These are phyloP conservation scores for Sporothrix pallida DNA, from an alignment of 2,329 filamentous ascomycete species.

Conservation along the genomic window DNA sequence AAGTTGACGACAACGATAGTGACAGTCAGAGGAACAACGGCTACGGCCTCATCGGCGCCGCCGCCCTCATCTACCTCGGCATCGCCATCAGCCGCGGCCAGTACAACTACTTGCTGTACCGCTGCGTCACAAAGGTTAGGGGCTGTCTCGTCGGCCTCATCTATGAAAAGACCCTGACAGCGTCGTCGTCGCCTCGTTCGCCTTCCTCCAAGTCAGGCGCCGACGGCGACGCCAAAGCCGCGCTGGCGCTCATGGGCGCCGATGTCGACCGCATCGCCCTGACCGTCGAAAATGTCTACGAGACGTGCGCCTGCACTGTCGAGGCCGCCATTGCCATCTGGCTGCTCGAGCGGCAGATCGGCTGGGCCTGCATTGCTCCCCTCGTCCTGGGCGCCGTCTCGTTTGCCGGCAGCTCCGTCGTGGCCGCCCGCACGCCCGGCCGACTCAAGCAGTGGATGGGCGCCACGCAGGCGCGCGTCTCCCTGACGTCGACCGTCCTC, in stretches of 20 bases:
- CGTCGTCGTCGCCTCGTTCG: not conserved
- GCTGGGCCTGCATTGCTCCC: constrained; percentile 26
- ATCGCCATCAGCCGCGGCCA: constrained; percentile 25
- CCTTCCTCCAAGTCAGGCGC: not conserved
- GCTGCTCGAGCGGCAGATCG: constrained; percentile 20
- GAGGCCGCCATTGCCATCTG: constrained; percentile 50
- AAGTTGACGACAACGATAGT: not conserved
- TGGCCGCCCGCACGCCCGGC: not conserved
- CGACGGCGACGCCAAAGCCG: not conserved
- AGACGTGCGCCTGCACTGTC: constrained; percentile 50
- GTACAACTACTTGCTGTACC: constrained; percentile 24
- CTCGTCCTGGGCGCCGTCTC: not conserved
- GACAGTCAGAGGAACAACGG: not conserved
- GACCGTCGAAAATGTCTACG: constrained; percentile 48
- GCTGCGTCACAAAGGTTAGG: constrained; percentile 31
- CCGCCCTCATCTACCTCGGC: constrained; percentile 18
- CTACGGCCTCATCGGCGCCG: constrained; percentile 28
- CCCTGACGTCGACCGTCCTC: constrained; percentile 12
- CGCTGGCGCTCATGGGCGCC: constrained; percentile 48
- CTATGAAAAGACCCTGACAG: constrained; percentile 30
- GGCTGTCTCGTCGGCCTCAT: constrained; percentile 38
- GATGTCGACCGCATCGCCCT: constrained; percentile 47
- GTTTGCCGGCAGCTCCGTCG: not conserved
- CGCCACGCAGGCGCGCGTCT: not conserved
- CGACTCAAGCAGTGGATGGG: constrained; percentile 20